Conservation (phyloP, 2,329 filamentous ascomycete species). For the Fusarium nurragi region DNA sequence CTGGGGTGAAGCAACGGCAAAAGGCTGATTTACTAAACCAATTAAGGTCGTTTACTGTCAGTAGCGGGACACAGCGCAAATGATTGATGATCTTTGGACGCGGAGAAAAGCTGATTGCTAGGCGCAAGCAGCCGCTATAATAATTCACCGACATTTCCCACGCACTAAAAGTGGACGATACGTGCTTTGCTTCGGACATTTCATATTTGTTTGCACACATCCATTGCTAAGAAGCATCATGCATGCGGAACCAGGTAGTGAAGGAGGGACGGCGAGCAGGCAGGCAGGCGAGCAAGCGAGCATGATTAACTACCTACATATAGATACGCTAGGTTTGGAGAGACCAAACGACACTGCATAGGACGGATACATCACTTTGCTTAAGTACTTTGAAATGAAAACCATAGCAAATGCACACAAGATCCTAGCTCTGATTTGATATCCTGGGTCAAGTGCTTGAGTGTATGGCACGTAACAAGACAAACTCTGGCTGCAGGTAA, state of each 20-base stretch:
- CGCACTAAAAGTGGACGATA: constrained; percentile 2
- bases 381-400: constrained; percentile 21
- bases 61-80: constrained; percentile 4
- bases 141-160: constrained; percentile 9
- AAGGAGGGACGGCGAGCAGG: constrained; percentile 6
- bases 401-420: not conserved
- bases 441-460: not conserved
- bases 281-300: constrained; percentile 11
- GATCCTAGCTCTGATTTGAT: not conserved
- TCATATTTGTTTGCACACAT: constrained; percentile 16
- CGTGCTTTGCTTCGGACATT: constrained; percentile 16
- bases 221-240: constrained; percentile 8
- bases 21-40: constrained; percentile 34
- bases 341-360: constrained; percentile 16
- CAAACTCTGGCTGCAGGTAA: constrained; percentile 37
- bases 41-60: constrained; percentile 29
- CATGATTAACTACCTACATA: constrained; percentile 4
- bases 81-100: constrained; percentile 16
- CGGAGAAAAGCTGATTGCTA: constrained; percentile 17
- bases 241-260: constrained; percentile 1
- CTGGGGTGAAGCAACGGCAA: constrained; percentile 35
- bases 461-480: constrained; percentile 16
- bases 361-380: constrained; percentile 6
- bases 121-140: constrained; percentile 15
- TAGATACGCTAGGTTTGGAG: not conserved